Conservation (phyloP, 1,139 yeast species). For the Yamadazyma taylorii region DNA sequence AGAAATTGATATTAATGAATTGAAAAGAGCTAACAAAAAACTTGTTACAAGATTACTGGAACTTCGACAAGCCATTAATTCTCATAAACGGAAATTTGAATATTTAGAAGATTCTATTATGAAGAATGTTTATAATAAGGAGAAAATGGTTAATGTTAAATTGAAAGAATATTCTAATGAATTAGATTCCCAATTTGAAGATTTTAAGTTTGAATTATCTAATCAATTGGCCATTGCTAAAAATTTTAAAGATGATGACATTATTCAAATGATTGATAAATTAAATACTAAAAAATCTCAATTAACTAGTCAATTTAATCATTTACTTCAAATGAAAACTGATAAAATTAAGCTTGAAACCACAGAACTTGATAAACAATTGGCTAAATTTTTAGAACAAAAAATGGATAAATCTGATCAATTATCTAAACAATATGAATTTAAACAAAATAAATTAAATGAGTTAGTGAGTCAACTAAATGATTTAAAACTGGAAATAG, state of each 20-base stretch:
- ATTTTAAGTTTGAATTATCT: conserved; percentile 31
- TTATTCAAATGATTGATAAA: conserved; percentile 17
- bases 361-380: conserved; percentile 11
- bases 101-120: conserved; percentile 28
- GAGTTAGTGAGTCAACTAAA: conserved; percentile 16
- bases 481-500: conserved; percentile 9
- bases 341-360: conserved; percentile 21
- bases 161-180: conserved; percentile 25
- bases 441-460: conserved; percentile 8
- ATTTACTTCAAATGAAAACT: conserved; percentile 16
- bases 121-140: conserved; percentile 28
- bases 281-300: conserved; percentile 15
- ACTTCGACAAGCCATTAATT: conserved; percentile 18
- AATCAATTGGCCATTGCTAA: conserved; percentile 30
- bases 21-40: conserved; percentile 25
- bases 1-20: conserved; percentile 23
- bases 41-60: conserved; percentile 21
- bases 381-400: conserved; percentile 5
- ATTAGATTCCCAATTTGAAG: conserved; percentile 29
- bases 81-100: conserved; percentile 23
- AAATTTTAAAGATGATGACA: conserved; percentile 26
- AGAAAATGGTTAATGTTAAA: conserved; percentile 25
- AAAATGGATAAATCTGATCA: conserved; percentile 6
- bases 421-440: conserved; percentile 1
- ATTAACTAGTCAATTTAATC: conserved; percentile 13